phyloP scores from a whole-genome alignment of 1,284 basidiomycete genomes.

The Ganoderma multipileum region DNA sequence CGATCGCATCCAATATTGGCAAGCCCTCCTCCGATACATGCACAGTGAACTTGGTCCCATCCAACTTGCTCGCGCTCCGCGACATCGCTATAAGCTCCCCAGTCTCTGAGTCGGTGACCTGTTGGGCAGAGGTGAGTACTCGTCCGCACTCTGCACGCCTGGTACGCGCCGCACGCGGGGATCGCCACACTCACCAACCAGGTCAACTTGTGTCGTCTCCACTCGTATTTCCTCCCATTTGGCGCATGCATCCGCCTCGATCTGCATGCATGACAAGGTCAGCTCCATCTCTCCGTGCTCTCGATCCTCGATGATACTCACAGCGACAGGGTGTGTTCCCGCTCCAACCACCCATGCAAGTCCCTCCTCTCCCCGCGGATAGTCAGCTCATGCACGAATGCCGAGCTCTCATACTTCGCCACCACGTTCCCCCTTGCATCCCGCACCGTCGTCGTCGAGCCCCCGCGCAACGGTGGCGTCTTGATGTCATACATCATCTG shows the following conservation, averaged over 20 bases:
- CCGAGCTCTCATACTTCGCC: slow-evolving; percentile 14
- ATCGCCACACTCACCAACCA: slow-evolving; percentile 5
- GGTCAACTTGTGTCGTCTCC: slow-evolving; percentile 10
- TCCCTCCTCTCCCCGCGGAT: slow-evolving; percentile 8
- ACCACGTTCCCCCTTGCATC: slow-evolving; percentile 8
- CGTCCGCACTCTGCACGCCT: neutral
- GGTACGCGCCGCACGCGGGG: neutral
- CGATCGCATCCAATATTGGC: slow-evolving; percentile 5
- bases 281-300: neutral
- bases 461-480: slow-evolving; percentile 12
- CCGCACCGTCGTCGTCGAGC: slow-evolving; percentile 14
- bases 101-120: neutral
- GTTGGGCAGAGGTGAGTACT: neutral
- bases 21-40: slow-evolving; percentile 1
- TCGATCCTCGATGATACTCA: neutral
- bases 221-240: slow-evolving; percentile 14
- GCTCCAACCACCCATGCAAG: slow-evolving; percentile 13
- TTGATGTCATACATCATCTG: slow-evolving; percentile 11
- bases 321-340: slow-evolving; percentile 8
- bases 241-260: slow-evolving; percentile 11
- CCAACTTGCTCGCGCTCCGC: slow-evolving; percentile 6
- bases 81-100: slow-evolving; percentile 5
- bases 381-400: slow-evolving; percentile 13
- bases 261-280: neutral
- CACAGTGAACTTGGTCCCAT: slow-evolving; percentile 7